A percentile compares a stretch with the other conserved stretches of the same genome.
Evolutionary conservation across 805 yeast species (phyloP).

Genomic region (Wickerhamomyces queroliae): DNA sequence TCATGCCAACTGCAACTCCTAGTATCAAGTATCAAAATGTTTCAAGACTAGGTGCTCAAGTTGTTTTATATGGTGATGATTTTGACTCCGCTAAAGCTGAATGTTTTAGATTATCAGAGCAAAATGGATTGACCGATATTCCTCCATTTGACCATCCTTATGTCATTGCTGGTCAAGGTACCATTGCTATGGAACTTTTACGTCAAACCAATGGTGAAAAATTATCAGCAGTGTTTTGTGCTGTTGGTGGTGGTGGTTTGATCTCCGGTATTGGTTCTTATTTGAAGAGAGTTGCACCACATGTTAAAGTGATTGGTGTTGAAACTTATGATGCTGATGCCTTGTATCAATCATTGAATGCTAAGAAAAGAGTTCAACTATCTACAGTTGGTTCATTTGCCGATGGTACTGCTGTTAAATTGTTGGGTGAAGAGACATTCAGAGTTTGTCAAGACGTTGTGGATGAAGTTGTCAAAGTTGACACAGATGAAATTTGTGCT

Average conservation of each 20-base stretch:
- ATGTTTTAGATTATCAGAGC: constrained; percentile 64
- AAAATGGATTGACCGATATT: constrained; percentile 75
- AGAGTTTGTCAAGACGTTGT: constrained; percentile 69
- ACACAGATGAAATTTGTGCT: constrained; percentile 93
- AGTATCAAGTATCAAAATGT: constrained; percentile 91
- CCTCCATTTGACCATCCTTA: constrained; percentile 99
- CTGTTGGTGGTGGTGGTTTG: constrained; percentile 97
- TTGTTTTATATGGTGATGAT: constrained; percentile 88
- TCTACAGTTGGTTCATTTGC: constrained; percentile 91
- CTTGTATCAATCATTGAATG: constrained; percentile 63
- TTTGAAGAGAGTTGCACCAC: constrained; percentile 95
- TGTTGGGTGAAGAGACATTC: constrained; percentile 88
- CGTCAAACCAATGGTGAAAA: constrained; percentile 78
- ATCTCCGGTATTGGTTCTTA: constrained; percentile 89
- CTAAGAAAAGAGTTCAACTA: constrained; percentile 49
- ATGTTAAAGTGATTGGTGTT: constrained; percentile 90
- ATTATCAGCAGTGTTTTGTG: constrained; percentile 81
- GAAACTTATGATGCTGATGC: constrained; percentile 96
- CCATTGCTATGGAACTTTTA: constrained; percentile 88
- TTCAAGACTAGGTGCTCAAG: constrained; percentile 87
- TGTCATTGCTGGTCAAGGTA: constrained; percentile 98
- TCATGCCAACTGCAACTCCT: constrained; percentile 97
- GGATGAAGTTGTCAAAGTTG: constrained; percentile 83
- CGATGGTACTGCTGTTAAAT: constrained; percentile 95
- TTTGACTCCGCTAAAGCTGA: constrained; percentile 94